Conservation (phyloP, 169 alveolate genomes). For the Neospora caninum region DNA sequence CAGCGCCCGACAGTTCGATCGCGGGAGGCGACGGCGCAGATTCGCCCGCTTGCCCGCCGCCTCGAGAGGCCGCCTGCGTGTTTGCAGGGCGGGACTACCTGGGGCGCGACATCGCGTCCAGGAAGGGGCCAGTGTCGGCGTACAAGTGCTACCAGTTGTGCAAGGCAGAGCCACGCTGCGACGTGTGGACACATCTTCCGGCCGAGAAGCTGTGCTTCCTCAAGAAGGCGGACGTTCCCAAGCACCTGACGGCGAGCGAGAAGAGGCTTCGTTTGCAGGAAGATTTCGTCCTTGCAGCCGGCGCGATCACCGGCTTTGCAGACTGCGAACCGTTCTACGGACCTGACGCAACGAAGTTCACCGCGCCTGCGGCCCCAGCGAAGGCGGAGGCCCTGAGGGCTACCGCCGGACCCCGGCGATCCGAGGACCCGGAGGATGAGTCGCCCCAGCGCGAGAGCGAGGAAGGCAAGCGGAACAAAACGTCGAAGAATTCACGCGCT, state of each 20-base stretch:
- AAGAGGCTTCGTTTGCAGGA: background rate
- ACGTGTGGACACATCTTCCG: slow-evolving; percentile 20
- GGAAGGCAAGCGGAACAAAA: background rate
- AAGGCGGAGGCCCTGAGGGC: background rate
- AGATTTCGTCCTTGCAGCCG: background rate
- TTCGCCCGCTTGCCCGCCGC: background rate
- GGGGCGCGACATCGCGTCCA: background rate
- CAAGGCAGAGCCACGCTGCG: background rate
- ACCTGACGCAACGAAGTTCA: background rate
- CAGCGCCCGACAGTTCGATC: background rate
- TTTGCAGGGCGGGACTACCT: background rate
- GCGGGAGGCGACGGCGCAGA: background rate
- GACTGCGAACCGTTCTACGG: slow-evolving; percentile 14
- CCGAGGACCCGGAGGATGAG: background rate
- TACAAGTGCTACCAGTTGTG: slow-evolving; percentile 28
- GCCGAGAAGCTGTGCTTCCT: background rate
- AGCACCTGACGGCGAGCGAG: background rate
- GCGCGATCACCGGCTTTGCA: slow-evolving; percentile 13
- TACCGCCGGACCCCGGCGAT: background rate
- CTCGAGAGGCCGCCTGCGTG: background rate
- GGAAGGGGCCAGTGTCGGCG: background rate
- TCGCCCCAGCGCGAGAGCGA: background rate
- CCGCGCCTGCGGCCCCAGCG: background rate
- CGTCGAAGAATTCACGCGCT: background rate
- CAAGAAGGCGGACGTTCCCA: background rate